Base-by-base conservation (phyloP, 2,329 filamentous ascomycete species). In the Aspergillus melleus region DNA sequence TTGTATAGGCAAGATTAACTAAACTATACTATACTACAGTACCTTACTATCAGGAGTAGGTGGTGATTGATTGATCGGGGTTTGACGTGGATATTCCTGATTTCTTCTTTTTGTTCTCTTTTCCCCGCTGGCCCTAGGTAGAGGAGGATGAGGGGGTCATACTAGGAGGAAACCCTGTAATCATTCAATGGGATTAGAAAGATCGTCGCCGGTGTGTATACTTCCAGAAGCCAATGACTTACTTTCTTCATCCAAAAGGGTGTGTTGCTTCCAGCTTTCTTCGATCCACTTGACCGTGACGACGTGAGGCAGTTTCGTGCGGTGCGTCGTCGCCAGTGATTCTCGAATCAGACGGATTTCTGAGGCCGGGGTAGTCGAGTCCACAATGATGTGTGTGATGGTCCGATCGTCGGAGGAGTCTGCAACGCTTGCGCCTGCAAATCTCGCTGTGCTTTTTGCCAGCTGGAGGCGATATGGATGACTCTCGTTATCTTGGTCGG, bases 241-340 rank as follows among this genome's bases (percentile, higher is more conserved):
- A 78, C 79, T 76, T 68, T 94, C 91, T 77, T 97, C 94, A 65
- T 96, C 91, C 51, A 97, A 73, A 61, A 90, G 70, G 0, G 92
- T 96, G 64, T 81, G 83, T 72, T 94, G 91, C 60, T 80, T 81
- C 92, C 93, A 96, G 68, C 90, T 91, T 55, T 90, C 87, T 54
- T 88, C 83, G 0, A 97, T 77, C 95, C 95, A 99, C 14, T 80
- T 79, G 10, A 82, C 73, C 0, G 79, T 84, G 2, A 97, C 89
- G 6, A 94, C 76, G 64, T 91, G 81, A 0, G 93, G 91, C 39
- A 92, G 75, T 51, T 70, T 77, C 6, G 71, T 74, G 55, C 82
- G 73, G 22, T 67, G 59, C 10, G 60, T 54, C 9, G 66, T 62
- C 22, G 73, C 64, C 36, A 78, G 53, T 1, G 61, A 62, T 24